A percentile compares a stretch with the other conserved stretches of the same genome.
phyloP scores from a whole-genome alignment of 495 filamentous ascomycete species.

The Tuber brumale region DNA sequence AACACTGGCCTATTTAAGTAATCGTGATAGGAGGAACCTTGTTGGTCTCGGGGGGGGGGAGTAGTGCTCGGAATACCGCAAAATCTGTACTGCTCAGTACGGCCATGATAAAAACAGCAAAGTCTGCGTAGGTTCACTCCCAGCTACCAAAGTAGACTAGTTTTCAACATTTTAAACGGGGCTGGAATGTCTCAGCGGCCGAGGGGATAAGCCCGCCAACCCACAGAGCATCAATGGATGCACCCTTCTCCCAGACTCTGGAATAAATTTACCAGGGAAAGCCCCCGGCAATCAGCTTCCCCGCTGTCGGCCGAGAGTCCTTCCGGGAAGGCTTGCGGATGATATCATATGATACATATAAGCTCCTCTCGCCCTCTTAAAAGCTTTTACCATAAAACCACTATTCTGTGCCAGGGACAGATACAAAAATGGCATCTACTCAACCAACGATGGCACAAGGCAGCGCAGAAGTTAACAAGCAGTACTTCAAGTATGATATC shows the following conservation, averaged over 20 bases:
- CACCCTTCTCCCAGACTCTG: background rate
- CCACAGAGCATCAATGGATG: background rate
- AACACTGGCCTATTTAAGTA: no score
- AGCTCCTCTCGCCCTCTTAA: background rate
- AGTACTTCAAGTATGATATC: slow-evolving; percentile 36
- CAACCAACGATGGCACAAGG: background rate
- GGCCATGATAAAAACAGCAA: no score
- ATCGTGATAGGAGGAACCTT: no score
- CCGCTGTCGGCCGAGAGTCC: background rate
- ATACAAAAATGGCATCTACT: background rate
- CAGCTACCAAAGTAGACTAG: no score
- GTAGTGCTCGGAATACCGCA: no score
- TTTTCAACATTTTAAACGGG: no score
- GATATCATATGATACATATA: background rate
- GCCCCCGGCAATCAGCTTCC: background rate
- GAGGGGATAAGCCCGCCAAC: background rate
- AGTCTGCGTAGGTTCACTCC: no score
- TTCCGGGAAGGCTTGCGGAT: background rate
- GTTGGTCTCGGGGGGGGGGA: no score
- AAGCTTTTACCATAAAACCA: background rate
- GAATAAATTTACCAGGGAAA: background rate
- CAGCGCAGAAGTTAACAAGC: slow-evolving; percentile 24
- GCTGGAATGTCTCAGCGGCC: no score
- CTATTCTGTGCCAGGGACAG: background rate
- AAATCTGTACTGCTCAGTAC: no score